Evolutionary conservation across 345 rosid genomes (phyloP).

Genomic region (Erodium maritimum): DNA sequence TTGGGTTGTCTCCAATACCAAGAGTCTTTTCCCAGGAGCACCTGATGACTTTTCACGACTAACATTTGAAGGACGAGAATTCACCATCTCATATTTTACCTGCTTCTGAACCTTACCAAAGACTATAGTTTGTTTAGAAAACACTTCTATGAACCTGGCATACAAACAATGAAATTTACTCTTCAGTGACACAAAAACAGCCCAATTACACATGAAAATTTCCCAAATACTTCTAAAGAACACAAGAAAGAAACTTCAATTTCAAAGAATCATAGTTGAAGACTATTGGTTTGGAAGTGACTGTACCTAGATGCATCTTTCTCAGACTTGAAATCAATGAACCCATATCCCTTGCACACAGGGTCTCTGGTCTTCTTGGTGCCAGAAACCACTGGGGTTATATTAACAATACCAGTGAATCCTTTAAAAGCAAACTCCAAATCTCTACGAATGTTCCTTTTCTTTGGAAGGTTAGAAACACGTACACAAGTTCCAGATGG

Average conservation of each 20-base stretch:
- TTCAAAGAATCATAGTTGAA: too few relatives aligned
- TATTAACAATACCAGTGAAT: slow-evolving; percentile 40
- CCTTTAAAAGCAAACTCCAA: slow-evolving; percentile 55
- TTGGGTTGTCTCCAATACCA: slow-evolving; percentile 8
- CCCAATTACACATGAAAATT: too few relatives aligned
- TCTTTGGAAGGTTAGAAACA: slow-evolving; percentile 69
- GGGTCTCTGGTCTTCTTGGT: slow-evolving; percentile 87
- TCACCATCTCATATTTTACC: slow-evolving; percentile 48
- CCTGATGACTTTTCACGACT: slow-evolving; percentile 17
- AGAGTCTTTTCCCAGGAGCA: slow-evolving; percentile 12
- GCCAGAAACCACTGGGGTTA: slow-evolving; percentile 70
- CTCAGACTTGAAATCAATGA: slow-evolving; percentile 57
- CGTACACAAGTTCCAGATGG: slow-evolving; percentile 46
- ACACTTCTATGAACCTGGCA: slow-evolving; percentile 58
- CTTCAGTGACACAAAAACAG: neutral
- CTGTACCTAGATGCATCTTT: slow-evolving; percentile 56
- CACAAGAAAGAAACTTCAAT: too few relatives aligned
- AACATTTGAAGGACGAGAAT: slow-evolving; percentile 17
- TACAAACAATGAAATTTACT: neutral
- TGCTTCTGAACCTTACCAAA: slow-evolving; percentile 75
- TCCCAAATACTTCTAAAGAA: too few relatives aligned
- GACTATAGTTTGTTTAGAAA: slow-evolving; percentile 31
- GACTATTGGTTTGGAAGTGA: neutral
- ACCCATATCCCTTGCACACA: slow-evolving; percentile 66
- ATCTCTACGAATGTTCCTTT: slow-evolving; percentile 81